Base-by-base conservation (phyloP, 495 filamentous ascomycete genomes). In the Xylaria nigripes region DNA sequence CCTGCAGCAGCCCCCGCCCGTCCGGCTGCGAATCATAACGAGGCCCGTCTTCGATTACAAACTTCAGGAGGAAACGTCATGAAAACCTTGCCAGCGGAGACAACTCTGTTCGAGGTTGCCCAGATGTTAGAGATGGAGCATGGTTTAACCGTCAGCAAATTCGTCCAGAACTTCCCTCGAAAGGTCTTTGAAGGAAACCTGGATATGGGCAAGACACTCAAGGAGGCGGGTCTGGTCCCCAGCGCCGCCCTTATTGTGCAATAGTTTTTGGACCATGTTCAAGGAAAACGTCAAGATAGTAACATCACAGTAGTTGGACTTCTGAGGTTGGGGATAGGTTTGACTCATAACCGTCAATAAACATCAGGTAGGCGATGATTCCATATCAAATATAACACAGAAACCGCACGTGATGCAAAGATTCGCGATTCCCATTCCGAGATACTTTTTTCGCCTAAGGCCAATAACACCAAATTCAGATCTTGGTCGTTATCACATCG, bases 91-190 rank as follows among this genome's bases (percentile, higher is more conserved):
- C 81, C 88, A 0, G 89, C 84, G 6, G 86, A 88, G 18, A 94
- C 87, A 7, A 99, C 94, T 0, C 75, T 99, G 15, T 95, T 96
- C 62, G 94, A 99, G 70, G 90, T 99, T 25, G 90, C 86, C 7
- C 80, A 86, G 48, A 76, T 82, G 54, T 64, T 97, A 30, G 76
- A 79, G 62, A 57, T 79, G 54, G 84, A 90, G 51, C 80, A 76
- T 6, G 70, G 70, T 10, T 49, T 57, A 10, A 64, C 78, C 9
- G 85, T 93, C 16, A 75, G 72, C 32, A 89, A 81, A 55, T 95
- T 99, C 65, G 80, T 83, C 6, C 86, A 84, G 65, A 96, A 81
- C 23, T 97, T 91, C 65, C 93, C 93, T 6, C 82, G 77, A 64
- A 97, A 97, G 73, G 77, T 84, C 0, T 99, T 85, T 56, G 70